A percentile compares a stretch with the other conserved stretches of the same genome.
phyloP scores from a whole-genome alignment of 2,329 filamentous ascomycete species.

The Diaporthe sp. region DNA sequence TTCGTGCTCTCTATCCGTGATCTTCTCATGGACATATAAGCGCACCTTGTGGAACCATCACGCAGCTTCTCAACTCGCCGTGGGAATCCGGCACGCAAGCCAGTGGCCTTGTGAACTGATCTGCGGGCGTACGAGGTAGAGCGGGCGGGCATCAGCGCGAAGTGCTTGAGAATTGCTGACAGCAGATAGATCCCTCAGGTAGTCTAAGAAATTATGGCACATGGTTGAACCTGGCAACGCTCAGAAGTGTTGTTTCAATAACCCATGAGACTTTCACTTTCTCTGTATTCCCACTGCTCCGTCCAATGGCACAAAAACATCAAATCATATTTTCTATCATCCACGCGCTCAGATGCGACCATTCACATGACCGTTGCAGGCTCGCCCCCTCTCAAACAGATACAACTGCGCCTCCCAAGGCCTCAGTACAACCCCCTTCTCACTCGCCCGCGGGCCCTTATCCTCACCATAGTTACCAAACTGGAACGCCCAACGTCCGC shows the following conservation, averaged over 20 bases:
- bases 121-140: no score
- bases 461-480: slow-evolving; percentile 52
- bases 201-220: background rate
- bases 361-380: slow-evolving; percentile 7
- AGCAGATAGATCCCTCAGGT: background rate
- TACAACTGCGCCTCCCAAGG: slow-evolving; percentile 55
- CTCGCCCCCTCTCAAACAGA: slow-evolving; percentile 40
- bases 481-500: slow-evolving; percentile 40
- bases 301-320: background rate
- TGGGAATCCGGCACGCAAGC: background rate
- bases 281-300: background rate
- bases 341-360: slow-evolving; percentile 28
- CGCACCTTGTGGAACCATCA: background rate
- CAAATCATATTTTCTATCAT: background rate
- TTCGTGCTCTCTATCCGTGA: background rate
- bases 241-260: background rate
- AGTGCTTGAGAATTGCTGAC: background rate
- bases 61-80: background rate
- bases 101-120: no score
- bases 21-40: background rate
- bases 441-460: slow-evolving; percentile 35
- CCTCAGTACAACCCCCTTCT: slow-evolving; percentile 45
- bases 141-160: no score
- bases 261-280: background rate
- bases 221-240: background rate